Conservation (phyloP, 805 yeast genomes). For the Hanseniaspora valbyensis region DNA sequence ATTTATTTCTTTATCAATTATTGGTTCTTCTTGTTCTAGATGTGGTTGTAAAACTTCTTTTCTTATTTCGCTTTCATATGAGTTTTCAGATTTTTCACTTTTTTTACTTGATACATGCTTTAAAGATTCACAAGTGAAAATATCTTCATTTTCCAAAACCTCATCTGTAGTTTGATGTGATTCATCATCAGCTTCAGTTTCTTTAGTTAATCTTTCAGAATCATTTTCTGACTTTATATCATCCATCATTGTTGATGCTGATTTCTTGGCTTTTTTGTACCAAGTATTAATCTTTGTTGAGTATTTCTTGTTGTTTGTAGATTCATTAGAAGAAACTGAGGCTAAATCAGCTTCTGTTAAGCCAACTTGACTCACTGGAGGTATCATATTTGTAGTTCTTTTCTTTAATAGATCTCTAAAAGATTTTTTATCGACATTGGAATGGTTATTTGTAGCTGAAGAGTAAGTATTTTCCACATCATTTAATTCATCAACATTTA, state of each 20-base stretch:
- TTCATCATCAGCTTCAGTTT: constrained; percentile 20
- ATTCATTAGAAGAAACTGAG: constrained; percentile 17
- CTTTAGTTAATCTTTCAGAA: neutral
- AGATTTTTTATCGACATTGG: constrained; percentile 9
- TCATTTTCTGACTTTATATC: neutral
- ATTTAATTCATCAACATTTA: too few species aligned
- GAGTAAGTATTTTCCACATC: neutral
- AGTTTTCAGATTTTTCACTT: neutral
- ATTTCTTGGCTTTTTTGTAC: constrained; percentile 44
- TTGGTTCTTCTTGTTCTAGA: too few species aligned
- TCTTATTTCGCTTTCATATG: neutral
- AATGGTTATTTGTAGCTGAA: neutral
- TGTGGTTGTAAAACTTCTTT: neutral
- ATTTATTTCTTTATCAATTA: constrained; percentile 3
- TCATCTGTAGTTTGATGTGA: neutral
- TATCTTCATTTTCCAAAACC: neutral
- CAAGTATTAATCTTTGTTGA: constrained; percentile 54
- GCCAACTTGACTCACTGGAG: neutral
- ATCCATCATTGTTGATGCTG: constrained; percentile 8
- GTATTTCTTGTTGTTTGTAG: constrained; percentile 30
- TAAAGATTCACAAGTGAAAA: neutral
- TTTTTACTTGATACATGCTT: neutral
- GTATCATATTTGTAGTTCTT: neutral
- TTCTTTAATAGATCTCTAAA: constrained; percentile 5
- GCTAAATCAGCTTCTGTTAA: neutral